phyloP scores from a whole-genome alignment of 331 rosid genomes.

The Arachis monticola region DNA sequence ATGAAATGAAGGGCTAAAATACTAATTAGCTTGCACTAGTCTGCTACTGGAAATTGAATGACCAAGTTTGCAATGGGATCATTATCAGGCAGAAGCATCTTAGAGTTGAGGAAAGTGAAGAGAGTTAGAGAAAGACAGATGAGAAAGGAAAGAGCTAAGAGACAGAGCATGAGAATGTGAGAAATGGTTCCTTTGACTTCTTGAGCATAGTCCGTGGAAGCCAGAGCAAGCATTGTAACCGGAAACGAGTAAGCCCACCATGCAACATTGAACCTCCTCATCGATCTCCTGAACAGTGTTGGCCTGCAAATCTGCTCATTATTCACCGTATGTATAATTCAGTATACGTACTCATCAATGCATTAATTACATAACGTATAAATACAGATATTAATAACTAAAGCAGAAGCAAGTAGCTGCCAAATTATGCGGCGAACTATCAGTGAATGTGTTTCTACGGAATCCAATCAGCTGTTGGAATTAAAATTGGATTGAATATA shows the following conservation, averaged over 20 bases:
- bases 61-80: constrained; percentile 46
- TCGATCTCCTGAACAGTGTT: constrained; percentile 58
- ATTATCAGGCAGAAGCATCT: constrained; percentile 57
- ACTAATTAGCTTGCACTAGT: no score
- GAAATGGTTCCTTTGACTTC: constrained; percentile 48
- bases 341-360: no score
- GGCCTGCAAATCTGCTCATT: constrained; percentile 60
- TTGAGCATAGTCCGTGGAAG: constrained; percentile 53
- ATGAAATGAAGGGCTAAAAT: no score
- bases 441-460: constrained; percentile 8
- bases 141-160: constrained; percentile 45
- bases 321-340: no score
- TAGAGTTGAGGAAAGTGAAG: constrained; percentile 51
- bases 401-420: background rate
- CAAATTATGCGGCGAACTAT: constrained; percentile 8
- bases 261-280: constrained; percentile 60
- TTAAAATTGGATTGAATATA: background rate
- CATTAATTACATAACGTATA: background rate
- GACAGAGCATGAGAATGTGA: constrained; percentile 43
- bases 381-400: background rate
- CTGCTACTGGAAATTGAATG: background rate
- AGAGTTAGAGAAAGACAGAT: constrained; percentile 38
- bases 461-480: constrained; percentile 16
- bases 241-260: constrained; percentile 84
- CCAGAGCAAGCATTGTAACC: constrained; percentile 57